Evolutionary conservation across 345 rosid genomes (phyloP).

Genomic region (Erysimum cheiranthoides): DNA sequence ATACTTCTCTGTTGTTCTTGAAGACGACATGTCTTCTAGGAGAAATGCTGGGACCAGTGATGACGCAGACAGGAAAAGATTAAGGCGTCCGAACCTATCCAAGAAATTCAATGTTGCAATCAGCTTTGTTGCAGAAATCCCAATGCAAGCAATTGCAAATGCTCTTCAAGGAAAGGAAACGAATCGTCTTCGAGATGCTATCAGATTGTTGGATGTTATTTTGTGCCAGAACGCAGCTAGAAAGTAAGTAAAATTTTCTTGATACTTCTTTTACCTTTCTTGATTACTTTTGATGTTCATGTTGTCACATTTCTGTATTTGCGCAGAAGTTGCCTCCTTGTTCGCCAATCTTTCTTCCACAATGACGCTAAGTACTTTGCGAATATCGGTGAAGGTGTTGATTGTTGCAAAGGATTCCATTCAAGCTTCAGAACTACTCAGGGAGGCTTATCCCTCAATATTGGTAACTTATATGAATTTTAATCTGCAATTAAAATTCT

Average conservation of each 20-base stretch:
- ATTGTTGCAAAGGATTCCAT: conserved; percentile 40
- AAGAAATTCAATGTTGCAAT: not conserved
- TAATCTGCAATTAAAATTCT: not conserved
- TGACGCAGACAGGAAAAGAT: not conserved
- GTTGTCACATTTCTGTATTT: not conserved
- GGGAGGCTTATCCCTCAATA: conserved; percentile 40
- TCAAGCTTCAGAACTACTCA: conserved; percentile 41
- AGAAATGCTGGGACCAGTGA: conserved; percentile 46
- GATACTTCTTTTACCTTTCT: not conserved
- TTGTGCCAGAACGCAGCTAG: conserved; percentile 79
- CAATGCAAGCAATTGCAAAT: conserved; percentile 64
- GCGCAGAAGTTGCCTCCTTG: conserved; percentile 66
- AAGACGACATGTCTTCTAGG: conserved; percentile 59
- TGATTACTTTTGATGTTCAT: not conserved
- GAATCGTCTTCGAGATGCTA: conserved; percentile 63
- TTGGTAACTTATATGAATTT: conserved; percentile 20
- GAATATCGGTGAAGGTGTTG: conserved; percentile 18
- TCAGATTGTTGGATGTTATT: conserved; percentile 74
- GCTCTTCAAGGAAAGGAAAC: conserved; percentile 75
- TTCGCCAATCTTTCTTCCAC: conserved; percentile 38
- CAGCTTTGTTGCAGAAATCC: not conserved
- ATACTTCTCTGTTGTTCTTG: conserved; percentile 73
- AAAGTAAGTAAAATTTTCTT: conserved; percentile 49
- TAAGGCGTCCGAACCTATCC: not conserved
- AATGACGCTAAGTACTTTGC: conserved; percentile 20